Conservation (phyloP, 805 yeast genomes). For the Dipodascus geniculatus region DNA sequence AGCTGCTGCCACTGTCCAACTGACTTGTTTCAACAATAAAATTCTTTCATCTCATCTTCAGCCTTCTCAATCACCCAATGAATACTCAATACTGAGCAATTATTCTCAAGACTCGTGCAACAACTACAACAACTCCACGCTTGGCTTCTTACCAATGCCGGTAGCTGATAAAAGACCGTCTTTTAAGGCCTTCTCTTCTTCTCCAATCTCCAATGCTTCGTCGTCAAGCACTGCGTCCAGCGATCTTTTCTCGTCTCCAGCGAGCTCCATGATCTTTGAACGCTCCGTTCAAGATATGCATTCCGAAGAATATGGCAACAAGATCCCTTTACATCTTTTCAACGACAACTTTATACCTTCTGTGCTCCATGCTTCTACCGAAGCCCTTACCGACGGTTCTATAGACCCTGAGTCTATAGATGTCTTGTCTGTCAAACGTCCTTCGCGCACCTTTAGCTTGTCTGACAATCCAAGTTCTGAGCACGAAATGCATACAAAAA, state of each 20-base stretch:
- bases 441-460: constrained; percentile 25
- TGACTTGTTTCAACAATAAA: background rate
- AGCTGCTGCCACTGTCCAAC: background rate
- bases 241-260: constrained; percentile 16
- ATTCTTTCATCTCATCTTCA: background rate
- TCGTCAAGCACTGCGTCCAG: background rate
- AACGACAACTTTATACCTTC: constrained; percentile 68
- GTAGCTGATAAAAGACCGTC: background rate
- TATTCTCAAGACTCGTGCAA: too few species aligned
- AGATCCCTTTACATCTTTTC: constrained; percentile 30
- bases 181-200: background rate
- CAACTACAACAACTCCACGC: background rate
- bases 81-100: background rate
- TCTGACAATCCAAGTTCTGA: background rate
- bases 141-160: background rate
- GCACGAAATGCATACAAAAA: background rate
- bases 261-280: constrained; percentile 47
- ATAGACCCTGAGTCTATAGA: constrained; percentile 60
- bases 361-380: constrained; percentile 66
- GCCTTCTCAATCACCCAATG: background rate
- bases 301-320: constrained; percentile 10
- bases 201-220: background rate
- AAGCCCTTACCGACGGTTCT: constrained; percentile 42
- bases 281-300: constrained; percentile 52
- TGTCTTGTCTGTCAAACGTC: constrained; percentile 52